These are phyloP conservation scores for Lactifluus echinatus DNA, from an alignment of 768 basidiomycete genomes.

Conservation along the genomic window DNA sequence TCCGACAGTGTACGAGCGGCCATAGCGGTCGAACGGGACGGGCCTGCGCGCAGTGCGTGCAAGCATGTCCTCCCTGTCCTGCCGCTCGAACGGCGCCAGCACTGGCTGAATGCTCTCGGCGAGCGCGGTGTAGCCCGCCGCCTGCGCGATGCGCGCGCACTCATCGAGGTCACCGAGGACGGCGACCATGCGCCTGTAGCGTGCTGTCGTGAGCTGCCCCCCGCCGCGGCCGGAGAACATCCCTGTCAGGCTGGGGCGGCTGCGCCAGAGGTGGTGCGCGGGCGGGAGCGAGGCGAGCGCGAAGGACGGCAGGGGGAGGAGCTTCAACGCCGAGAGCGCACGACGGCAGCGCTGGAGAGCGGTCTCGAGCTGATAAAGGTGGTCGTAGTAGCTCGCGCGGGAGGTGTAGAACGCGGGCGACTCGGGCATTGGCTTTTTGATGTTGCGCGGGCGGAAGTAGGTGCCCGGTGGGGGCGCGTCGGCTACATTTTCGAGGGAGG, in stretches of 20 bases:
- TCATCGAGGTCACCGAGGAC: conserved; percentile 61
- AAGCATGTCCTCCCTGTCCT: conserved; percentile 46
- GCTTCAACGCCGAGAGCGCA: conserved; percentile 53
- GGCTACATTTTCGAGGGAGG: conserved; percentile 22
- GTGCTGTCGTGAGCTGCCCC: conserved; percentile 62
- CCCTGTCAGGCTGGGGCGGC: conserved; percentile 46
- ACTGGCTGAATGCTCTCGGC: conserved; percentile 42
- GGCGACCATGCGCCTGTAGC: conserved; percentile 55
- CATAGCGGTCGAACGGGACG: conserved; percentile 58
- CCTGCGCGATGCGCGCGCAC: conserved; percentile 48
- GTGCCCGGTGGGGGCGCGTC: background rate
- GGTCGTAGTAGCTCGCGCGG: conserved; percentile 65
- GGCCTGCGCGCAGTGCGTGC: conserved; percentile 44
- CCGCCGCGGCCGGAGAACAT: conserved; percentile 47
- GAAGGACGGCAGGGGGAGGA: conserved; percentile 73
- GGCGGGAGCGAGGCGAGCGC: conserved; percentile 50
- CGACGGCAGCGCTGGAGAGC: conserved; percentile 50
- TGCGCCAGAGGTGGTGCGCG: conserved; percentile 61
- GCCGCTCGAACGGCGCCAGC: conserved; percentile 53
- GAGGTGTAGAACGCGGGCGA: conserved; percentile 84
- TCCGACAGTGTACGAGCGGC: conserved; percentile 82
- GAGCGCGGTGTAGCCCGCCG: conserved; percentile 51
- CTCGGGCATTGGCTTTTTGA: conserved; percentile 38
- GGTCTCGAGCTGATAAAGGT: conserved; percentile 53
- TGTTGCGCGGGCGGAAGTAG: background rate